A percentile compares a stretch with the other conserved stretches of the same genome.
Evolutionary conservation across 2,329 filamentous ascomycete species (phyloP).

Genomic region (Neurospora sp.): DNA sequence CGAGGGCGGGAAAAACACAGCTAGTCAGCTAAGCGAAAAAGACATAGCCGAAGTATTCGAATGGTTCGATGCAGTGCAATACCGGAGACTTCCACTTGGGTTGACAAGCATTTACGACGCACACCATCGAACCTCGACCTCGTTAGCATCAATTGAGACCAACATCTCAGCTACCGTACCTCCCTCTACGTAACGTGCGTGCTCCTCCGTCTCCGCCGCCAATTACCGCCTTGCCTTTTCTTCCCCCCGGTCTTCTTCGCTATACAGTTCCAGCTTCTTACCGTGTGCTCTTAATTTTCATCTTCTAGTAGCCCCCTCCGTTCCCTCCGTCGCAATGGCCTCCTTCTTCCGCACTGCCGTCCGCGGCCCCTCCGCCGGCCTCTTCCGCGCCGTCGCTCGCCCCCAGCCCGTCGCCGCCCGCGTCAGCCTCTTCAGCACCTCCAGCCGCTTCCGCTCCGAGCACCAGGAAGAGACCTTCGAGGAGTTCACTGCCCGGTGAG

Average conservation of each 20-base stretch:
- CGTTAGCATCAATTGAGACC: not conserved
- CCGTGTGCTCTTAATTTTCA: not conserved
- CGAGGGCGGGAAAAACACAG: conserved; percentile 6
- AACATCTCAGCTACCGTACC: conserved; percentile 2
- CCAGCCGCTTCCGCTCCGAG: conserved; percentile 42
- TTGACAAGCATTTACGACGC: conserved; percentile 4
- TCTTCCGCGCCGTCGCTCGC: conserved; percentile 53
- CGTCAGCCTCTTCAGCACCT: conserved; percentile 54
- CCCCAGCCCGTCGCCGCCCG: conserved; percentile 43
- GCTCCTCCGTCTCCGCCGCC: conserved; percentile 1
- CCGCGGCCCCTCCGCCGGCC: conserved; percentile 52
- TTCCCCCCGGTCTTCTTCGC: conserved; percentile 33
- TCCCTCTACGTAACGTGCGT: conserved; percentile 1
- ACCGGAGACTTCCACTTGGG: conserved; percentile 14
- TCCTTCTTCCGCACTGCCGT: conserved; percentile 62
- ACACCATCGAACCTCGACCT: conserved; percentile 13
- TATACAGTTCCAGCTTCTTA: conserved; percentile 13
- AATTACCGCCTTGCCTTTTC: conserved; percentile 7
- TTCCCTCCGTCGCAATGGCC: conserved; percentile 2
- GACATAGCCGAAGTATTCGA: conserved; percentile 16
- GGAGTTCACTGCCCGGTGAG: conserved; percentile 95
- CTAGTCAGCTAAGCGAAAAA: conserved; percentile 15
- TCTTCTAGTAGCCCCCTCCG: not conserved
- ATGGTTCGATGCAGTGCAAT: conserved; percentile 23
- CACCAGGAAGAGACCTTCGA: conserved; percentile 97